Percentiles rank a stretch among this genome's conserved stretches.
Conservation (phyloP, 371 early-diverging fungal genomes). For the Ecytonucleospora hepatopenaei region DNA sequence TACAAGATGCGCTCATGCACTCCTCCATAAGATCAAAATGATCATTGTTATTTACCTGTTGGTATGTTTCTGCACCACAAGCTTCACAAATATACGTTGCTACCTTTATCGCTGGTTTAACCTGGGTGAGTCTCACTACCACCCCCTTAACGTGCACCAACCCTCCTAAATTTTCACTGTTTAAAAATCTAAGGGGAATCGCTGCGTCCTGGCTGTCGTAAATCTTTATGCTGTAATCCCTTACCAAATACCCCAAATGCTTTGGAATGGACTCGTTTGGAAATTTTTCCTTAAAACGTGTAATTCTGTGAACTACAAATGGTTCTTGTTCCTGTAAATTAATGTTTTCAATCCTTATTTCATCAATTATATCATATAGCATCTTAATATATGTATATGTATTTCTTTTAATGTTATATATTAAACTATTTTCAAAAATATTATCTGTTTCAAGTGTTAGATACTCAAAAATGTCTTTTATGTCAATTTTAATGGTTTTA, state of each 20-base stretch:
- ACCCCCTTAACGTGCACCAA: slow-evolving; percentile 80
- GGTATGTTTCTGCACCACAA: slow-evolving; percentile 90
- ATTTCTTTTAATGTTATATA: neutral
- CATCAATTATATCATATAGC: slow-evolving; percentile 51
- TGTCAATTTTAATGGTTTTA: too few relatives aligned
- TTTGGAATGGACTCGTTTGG: slow-evolving; percentile 47
- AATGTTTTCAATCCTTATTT: slow-evolving; percentile 45
- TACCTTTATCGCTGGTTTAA: slow-evolving; percentile 78
- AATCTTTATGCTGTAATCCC: slow-evolving; percentile 45
- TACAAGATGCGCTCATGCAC: slow-evolving; percentile 73
- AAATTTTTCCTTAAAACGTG: slow-evolving; percentile 49
- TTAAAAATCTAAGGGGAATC: slow-evolving; percentile 67
- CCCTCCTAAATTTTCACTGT: slow-evolving; percentile 69
- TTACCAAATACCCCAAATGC: slow-evolving; percentile 41
- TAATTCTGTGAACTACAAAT: slow-evolving; percentile 54
- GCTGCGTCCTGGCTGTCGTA: slow-evolving; percentile 11
- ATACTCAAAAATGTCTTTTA: too few relatives aligned
- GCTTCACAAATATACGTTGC: slow-evolving; percentile 83
- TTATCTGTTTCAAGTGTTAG: too few relatives aligned
- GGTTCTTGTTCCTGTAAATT: slow-evolving; percentile 36
- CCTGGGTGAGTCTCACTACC: slow-evolving; percentile 83
- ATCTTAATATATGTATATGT: slow-evolving; percentile 46
- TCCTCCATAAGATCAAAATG: slow-evolving; percentile 70
- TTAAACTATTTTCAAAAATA: too few relatives aligned
- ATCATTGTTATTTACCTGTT: slow-evolving; percentile 63